These are phyloP conservation scores for Aspergillus conjunctus DNA, from an alignment of 495 filamentous ascomycete genomes.

Conservation along the genomic window DNA sequence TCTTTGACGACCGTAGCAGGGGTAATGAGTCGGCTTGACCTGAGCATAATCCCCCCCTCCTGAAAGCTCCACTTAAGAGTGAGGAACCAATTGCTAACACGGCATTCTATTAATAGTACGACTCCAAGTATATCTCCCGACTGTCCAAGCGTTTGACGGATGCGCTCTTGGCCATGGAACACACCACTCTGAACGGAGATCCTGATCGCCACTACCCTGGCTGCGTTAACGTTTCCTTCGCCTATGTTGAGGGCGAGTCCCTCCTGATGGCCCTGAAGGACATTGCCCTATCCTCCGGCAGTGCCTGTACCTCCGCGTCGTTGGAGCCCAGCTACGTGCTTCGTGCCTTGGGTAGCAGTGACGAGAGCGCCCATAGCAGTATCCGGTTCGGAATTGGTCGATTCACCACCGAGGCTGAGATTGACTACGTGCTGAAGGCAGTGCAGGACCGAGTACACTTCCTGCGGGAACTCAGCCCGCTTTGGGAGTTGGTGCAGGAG, in stretches of 20 bases:
- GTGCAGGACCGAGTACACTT: conserved; percentile 87
- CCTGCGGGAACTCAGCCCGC: conserved; percentile 89
- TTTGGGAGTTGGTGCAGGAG: conserved; percentile 99
- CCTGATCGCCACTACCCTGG: conserved; percentile 84
- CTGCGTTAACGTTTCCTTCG: conserved; percentile 97
- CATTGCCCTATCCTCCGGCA: conserved; percentile 94
- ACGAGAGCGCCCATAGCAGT: conserved; percentile 96
- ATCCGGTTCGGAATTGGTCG: conserved; percentile 97
- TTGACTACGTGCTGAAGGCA: conserved; percentile 96
- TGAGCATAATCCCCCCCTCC: background rate
- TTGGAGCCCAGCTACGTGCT: conserved; percentile 95
- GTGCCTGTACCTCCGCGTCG: conserved; percentile 95
- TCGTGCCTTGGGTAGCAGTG: conserved; percentile 88
- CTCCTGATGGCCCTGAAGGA: conserved; percentile 98
- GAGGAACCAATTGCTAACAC: conserved; percentile 7
- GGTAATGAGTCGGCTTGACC: conserved; percentile 46
- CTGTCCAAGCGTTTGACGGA: conserved; percentile 82
- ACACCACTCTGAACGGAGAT: conserved; percentile 90
- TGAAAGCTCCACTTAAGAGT: background rate
- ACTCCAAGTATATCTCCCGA: conserved; percentile 75
- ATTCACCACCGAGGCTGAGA: conserved; percentile 92
- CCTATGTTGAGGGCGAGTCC: conserved; percentile 96
- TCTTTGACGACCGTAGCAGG: conserved; percentile 54
- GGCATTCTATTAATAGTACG: conserved; percentile 63
- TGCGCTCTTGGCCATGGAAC: conserved; percentile 83